Base-by-base conservation (phyloP, 176 grass and related monocot species). In the Oryza brachyantha region DNA sequence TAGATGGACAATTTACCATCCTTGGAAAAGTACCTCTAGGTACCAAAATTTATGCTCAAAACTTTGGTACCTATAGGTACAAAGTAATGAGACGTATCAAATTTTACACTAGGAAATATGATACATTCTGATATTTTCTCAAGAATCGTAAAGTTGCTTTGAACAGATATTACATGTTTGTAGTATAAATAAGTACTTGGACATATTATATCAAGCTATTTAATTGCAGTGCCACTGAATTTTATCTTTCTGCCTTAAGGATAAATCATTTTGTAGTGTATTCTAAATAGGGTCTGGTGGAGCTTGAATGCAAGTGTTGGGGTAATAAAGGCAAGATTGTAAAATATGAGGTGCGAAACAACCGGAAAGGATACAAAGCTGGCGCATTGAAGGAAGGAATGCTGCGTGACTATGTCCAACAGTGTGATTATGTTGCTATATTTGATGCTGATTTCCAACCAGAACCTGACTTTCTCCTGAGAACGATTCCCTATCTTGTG, bases 381-480 rank as follows among this genome's bases (percentile, higher is more conserved):
- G 96, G 96, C 66, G 96, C 96, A 29, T 61, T 98, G 85, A 98
- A 95, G 70, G 83, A 91, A 83, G 96, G 92, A 84, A 89, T 98
- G 90, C 70, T 83, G 48, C 79, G 87, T 50, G 83, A 74, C 29
- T 98, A 98, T 66, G 90, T 79, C 9, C 85, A 79, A 69, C 83
- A 89, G 64, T 99, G 92, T 80, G 90, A 99, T 40, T 99, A 95
- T 81, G 92, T 99, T 7, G 92, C 81, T 32, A 88, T 99, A 61
- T 99, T 99, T 75, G 96, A 99, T 54, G 83, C 96, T 28, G 96
- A 99, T 93, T 99, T 99, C 84, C 90, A 99, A 61, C 96, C 92
- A 13, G 90, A 95, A 77, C 29, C 92, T 6, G 96, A 99, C 72
- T 99, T 99, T 63, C 92, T 95, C 58, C 34, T 83, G 39, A 93